Conservation (phyloP, 257 asterid genomes). For the Osmanthus fragrans region DNA sequence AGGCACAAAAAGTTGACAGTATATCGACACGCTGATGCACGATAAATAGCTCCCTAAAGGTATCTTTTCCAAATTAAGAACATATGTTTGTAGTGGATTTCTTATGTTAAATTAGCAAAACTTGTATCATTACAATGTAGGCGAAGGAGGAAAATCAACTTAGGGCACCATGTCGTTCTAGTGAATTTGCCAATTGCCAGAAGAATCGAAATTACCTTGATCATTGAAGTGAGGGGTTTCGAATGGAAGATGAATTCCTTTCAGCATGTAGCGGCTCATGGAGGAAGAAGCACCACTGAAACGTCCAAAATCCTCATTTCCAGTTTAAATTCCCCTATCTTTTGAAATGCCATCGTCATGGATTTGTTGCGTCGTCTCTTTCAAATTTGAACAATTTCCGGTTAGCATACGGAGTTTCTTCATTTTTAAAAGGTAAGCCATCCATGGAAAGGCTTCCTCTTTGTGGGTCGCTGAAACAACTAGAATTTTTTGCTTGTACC, state of each 20-base stretch:
- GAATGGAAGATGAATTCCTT: background rate
- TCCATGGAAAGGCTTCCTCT: slow-evolving; percentile 51
- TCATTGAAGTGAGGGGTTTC: slow-evolving; percentile 3
- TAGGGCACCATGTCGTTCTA: background rate
- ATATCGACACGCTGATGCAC: too few relatives aligned
- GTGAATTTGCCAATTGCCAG: background rate
- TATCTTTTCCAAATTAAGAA: too few relatives aligned
- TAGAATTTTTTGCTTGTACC: slow-evolving; percentile 57
- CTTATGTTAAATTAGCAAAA: background rate
- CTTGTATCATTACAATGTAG: background rate
- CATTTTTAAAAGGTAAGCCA: slow-evolving; percentile 68
- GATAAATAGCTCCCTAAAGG: too few relatives aligned
- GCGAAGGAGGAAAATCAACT: background rate
- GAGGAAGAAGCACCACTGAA: slow-evolving; percentile 8
- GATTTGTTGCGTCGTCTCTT: slow-evolving; percentile 33
- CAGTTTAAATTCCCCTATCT: background rate
- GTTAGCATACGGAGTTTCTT: slow-evolving; percentile 68
- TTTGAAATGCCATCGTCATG: slow-evolving; percentile 15
- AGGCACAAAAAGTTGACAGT: too few relatives aligned
- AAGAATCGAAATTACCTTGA: background rate
- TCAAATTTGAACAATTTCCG: slow-evolving; percentile 90
- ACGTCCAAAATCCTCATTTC: background rate
- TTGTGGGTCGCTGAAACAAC: slow-evolving; percentile 39
- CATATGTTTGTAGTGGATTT: background rate
- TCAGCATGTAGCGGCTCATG: slow-evolving; percentile 12